Evolutionary conservation across 2,329 filamentous ascomycete genomes (phyloP).

Genomic region (Chalara sp.): DNA sequence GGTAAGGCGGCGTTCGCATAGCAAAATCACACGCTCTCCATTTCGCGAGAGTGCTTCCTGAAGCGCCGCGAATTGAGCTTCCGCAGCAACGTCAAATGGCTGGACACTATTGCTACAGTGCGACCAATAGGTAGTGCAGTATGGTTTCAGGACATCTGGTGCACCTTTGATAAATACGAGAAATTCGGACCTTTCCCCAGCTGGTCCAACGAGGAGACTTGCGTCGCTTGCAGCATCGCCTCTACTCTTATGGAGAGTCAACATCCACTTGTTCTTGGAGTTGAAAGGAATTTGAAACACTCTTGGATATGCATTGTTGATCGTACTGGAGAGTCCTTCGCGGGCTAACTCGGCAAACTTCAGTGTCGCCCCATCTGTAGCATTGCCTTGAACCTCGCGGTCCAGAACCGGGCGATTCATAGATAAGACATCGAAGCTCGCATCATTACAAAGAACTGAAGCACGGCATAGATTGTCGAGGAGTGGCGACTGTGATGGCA

Average conservation of each 20-base stretch:
- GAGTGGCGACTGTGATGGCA: neutral
- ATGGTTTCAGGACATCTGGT: slow-evolving; percentile 60
- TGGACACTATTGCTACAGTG: slow-evolving; percentile 46
- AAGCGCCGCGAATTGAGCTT: slow-evolving; percentile 42
- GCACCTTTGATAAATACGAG: slow-evolving; percentile 69
- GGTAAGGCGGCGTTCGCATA: slow-evolving; percentile 46
- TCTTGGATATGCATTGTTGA: slow-evolving; percentile 17
- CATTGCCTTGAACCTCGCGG: slow-evolving; percentile 34
- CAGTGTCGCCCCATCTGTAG: slow-evolving; percentile 36
- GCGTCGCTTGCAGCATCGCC: slow-evolving; percentile 74
- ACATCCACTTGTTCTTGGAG: slow-evolving; percentile 44
- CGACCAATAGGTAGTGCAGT: slow-evolving; percentile 52
- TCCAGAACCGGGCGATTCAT: slow-evolving; percentile 29
- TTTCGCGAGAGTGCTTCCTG: slow-evolving; percentile 63
- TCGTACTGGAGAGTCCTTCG: slow-evolving; percentile 14
- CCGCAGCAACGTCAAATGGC: slow-evolving; percentile 38
- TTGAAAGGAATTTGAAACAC: slow-evolving; percentile 41
- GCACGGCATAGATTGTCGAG: slow-evolving; percentile 15
- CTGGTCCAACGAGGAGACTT: slow-evolving; percentile 61
- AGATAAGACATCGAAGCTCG: slow-evolving; percentile 33
- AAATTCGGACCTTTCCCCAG: no score
- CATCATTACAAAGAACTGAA: slow-evolving; percentile 35
- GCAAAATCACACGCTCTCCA: slow-evolving; percentile 58
- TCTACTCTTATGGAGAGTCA: slow-evolving; percentile 29
- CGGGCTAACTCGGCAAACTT: slow-evolving; percentile 29